Evolutionary conservation across 2,329 filamentous ascomycete genomes (phyloP), one percentile per base, ranked within the genome.

Genomic region (Seiridium unicorne): DNA sequence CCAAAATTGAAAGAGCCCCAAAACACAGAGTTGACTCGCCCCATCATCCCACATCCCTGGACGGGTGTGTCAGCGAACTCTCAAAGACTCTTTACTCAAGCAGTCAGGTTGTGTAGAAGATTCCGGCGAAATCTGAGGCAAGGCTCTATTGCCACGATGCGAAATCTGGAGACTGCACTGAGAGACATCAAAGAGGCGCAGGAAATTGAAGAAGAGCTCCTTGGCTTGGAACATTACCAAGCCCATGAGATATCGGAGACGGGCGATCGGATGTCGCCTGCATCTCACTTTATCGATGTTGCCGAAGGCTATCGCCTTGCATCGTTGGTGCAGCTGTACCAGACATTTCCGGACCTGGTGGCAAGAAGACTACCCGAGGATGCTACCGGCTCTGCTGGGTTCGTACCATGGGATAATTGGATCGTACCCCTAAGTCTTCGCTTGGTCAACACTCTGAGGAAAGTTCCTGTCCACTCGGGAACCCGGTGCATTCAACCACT

Each of bases 251-350:
- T 60, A 55, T 64, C 65, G 4, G 72, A 72, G 5, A 74, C 69
- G 0, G 72, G 70, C 3, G 72, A 76, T 44, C 57, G 57, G 31
- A 59, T 56, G 40, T 69, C 67, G 6, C 72, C 70, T 0, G 64
- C 64, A 0, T 60, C 64, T 0, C 73, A 78, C 56, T 69, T 78
- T 1, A 67, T 69, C 11, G 62, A 68, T 1, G 73, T 74, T 0
- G 74, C 74, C 2, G 76, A 78, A 49, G 75, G 74, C 0, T 77
- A 76, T 44, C 70, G 73, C 1, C 64, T 78, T 0, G 69, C 72
- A 0, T 72, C 76, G 0, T 60, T 78, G 13, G 64, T 77, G 3
- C 76, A 77, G 42, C 71, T 78, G 1, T 77, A 78, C 62, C 71
- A 76, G 51, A 76, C 75, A 0, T 75, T 75, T 3, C 73, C 73